Percentiles rank a stretch among this genome's conserved stretches.
Evolutionary conservation across 225 moss, liverwort and hornwort genomes (phyloP).

Genomic region (Antitrichia curtipendula): DNA sequence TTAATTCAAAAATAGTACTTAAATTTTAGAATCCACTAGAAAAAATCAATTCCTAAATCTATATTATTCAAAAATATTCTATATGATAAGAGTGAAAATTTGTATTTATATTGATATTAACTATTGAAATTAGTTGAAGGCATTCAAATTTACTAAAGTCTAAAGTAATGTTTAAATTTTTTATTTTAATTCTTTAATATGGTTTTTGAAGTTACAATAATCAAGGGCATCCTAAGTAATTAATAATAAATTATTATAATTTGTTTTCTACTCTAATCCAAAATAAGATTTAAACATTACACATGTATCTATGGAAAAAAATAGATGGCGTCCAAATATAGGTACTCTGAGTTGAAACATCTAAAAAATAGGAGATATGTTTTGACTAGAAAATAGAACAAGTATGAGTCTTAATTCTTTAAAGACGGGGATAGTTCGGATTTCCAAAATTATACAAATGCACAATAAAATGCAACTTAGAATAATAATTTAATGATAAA

Average conservation of each 20-base stretch:
- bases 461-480: background rate
- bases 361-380: background rate
- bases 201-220: background rate
- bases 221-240: fast-evolving
- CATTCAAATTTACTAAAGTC: background rate
- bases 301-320: background rate
- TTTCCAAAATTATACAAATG: background rate
- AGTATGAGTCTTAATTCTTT: background rate
- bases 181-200: background rate
- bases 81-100: background rate
- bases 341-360: fast-evolving
- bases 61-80: background rate
- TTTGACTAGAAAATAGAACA: background rate
- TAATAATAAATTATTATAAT: background rate
- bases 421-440: fast-evolving
- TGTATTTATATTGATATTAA: background rate
- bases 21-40: background rate
- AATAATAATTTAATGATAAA: background rate
- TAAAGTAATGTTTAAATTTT: background rate
- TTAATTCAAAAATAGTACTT: background rate
- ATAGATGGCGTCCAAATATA: background rate
- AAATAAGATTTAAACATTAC: background rate
- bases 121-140: background rate
- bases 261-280: background rate
- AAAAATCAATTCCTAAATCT: background rate